Evolutionary conservation across 768 basidiomycete genomes (phyloP).

Genomic region (Xerocomellus amylosporus): DNA sequence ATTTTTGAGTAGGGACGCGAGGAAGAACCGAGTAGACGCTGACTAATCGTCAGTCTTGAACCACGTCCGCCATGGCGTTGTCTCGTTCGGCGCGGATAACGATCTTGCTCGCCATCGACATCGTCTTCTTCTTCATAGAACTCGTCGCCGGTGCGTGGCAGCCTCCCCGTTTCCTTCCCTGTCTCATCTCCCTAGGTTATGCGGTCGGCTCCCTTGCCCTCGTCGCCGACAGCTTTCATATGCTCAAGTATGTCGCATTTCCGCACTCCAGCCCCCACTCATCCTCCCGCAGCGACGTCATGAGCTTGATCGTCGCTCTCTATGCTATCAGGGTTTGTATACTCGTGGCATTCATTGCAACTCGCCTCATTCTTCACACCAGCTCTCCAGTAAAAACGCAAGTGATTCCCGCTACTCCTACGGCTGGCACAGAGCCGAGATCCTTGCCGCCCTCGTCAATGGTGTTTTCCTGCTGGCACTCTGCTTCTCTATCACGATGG

Average conservation of each 20-base stretch:
- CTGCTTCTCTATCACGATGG: constrained; percentile 92
- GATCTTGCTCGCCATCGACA: constrained; percentile 78
- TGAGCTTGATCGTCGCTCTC: constrained; percentile 91
- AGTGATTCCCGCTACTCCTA: constrained; percentile 84
- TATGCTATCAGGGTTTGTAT: constrained; percentile 80
- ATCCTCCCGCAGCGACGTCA: constrained; percentile 71
- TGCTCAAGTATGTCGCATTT: constrained; percentile 78
- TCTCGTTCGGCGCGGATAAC: constrained; percentile 75
- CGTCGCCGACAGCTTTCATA: constrained; percentile 96
- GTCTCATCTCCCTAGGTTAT: constrained; percentile 59
- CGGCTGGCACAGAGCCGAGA: constrained; percentile 99
- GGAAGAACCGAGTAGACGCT: background rate
- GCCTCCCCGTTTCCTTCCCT: constrained; percentile 8
- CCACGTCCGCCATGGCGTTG: constrained; percentile 27
- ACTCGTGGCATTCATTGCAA: constrained; percentile 3
- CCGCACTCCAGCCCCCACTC: constrained; percentile 7
- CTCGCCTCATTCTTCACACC: constrained; percentile 10
- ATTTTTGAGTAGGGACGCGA: constrained; percentile 30
- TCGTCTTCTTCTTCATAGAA: constrained; percentile 84
- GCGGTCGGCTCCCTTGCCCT: constrained; percentile 94
- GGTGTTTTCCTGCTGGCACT: constrained; percentile 96
- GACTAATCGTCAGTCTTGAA: constrained; percentile 19
- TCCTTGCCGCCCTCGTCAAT: constrained; percentile 91
- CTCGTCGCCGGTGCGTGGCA: constrained; percentile 63
- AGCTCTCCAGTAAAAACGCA: constrained; percentile 64